Conservation (phyloP, 2,329 filamentous ascomycete genomes). For the Colletotrichum magnum region DNA sequence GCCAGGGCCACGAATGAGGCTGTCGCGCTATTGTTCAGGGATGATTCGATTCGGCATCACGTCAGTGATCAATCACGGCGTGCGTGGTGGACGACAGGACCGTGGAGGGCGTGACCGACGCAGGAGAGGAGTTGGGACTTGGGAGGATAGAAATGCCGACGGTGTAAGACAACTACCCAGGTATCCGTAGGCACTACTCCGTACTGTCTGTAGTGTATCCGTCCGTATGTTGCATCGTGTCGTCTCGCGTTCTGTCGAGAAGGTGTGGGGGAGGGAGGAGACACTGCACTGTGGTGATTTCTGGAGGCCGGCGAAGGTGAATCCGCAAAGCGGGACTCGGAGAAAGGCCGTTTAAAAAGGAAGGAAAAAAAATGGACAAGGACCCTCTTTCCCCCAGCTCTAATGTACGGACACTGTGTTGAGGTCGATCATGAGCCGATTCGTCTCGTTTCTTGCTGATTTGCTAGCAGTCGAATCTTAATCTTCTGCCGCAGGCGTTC, state of each 20-base stretch:
- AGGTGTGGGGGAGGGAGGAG: slow-evolving; percentile 34
- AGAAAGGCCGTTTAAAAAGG: slow-evolving; percentile 5
- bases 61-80: neutral
- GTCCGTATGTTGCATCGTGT: slow-evolving; percentile 24
- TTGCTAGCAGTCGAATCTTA: slow-evolving; percentile 8
- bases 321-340: slow-evolving; percentile 19
- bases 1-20: slow-evolving; percentile 21
- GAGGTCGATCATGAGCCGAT: slow-evolving; percentile 14
- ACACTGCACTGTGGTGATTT: neutral
- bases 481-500: neutral
- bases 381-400: neutral
- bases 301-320: no score
- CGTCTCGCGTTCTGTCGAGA: slow-evolving; percentile 29
- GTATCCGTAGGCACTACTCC: no score
- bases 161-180: slow-evolving; percentile 23
- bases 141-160: slow-evolving; percentile 6
- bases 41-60: slow-evolving; percentile 15
- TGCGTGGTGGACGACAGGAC: no score
- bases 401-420: no score
- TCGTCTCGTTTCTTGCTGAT: slow-evolving; percentile 15
- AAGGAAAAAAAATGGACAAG: neutral
- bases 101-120: slow-evolving; percentile 18
- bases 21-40: slow-evolving; percentile 26
- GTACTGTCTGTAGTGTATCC: no score
- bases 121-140: neutral